Base-by-base conservation (phyloP, 164 flowering plant species). In the Kalanchoe fedtschenkoi region DNA sequence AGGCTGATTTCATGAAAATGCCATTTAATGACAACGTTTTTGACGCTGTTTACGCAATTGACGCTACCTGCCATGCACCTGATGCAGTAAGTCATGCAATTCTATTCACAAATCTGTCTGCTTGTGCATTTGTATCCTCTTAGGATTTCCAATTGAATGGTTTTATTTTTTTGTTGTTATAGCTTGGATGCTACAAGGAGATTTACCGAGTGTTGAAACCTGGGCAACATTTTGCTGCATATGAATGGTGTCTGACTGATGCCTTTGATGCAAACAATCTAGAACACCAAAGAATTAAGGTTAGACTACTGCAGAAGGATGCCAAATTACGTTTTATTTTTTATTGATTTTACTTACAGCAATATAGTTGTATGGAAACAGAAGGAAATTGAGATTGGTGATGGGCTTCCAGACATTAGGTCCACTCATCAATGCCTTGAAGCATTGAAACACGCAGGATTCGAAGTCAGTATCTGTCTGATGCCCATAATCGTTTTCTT, bases 1-100 rank as follows among this genome's bases (percentile, higher is more conserved):
- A 95, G 99, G 99, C 89, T 64, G 99, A 95, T 72, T 91, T 95
- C 81, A 95, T 91, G 97, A 89, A 89, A 62, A 86, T 91, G 96
- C 93, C 96, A 58, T 83, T 95, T 71, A 66, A 87, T 30, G 99
- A 95, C 42, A 79, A 84, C 69, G 71, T 73, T 57, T 95, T 80
- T 72, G 97, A 95, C 74, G 97, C 93, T 29, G 81, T 91, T 7
- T 91, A 95, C 79, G 99, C 99, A 61, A 91, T 95, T 71, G 99
- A 95, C 76, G 99, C 99, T 54, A 91, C 96, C 58, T 95, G 97
- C 68, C 99, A 95, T 78, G 99, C 97, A 63, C 97, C 99, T 21
- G 96, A 95, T 76, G 91, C 90, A 7, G 99, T 95, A 81, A 42
- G 83, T 73, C 11, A 39, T 61, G 42, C 39, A 56, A 17, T 59